These are phyloP conservation scores for Vinca minor DNA, from an alignment of 257 asterid genomes.

Conservation along the genomic window DNA sequence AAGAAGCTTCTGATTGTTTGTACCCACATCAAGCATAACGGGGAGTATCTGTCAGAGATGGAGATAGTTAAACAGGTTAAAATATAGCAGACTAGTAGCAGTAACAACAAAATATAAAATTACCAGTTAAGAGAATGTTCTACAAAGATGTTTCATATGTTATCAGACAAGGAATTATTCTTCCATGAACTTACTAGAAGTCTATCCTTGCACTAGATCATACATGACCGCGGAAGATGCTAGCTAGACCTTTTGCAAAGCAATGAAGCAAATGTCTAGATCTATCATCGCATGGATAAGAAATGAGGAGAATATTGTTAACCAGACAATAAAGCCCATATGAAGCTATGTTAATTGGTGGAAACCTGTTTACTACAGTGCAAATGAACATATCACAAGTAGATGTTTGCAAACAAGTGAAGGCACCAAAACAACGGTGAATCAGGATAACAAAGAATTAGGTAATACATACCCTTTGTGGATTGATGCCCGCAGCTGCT, in stretches of 20 bases:
- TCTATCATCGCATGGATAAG: not conserved
- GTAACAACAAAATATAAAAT: not conserved
- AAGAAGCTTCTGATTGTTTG: slow-evolving; percentile 89
- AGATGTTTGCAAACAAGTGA: not conserved
- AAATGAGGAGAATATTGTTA: not conserved
- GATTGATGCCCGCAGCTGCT: slow-evolving; percentile 99
- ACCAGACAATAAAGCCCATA: not conserved
- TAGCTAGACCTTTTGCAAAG: not conserved
- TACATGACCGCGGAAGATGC: not conserved
- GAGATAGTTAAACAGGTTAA: slow-evolving; percentile 12
- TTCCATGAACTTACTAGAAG: not conserved
- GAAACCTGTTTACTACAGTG: not conserved
- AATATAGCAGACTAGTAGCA: slow-evolving; percentile 6
- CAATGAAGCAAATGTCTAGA: not conserved
- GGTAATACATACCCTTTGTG: slow-evolving; percentile 68
- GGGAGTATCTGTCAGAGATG: slow-evolving; percentile 66
- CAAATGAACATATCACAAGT: not conserved
- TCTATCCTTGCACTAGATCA: not conserved
- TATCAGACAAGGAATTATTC: not conserved
- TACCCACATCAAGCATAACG: slow-evolving; percentile 98
- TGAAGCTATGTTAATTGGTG: not conserved
- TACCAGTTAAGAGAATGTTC: not conserved
- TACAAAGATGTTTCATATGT: not conserved
- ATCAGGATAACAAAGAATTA: slow-evolving; percentile 1
- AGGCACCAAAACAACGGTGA: slow-evolving; percentile 4